These are phyloP conservation scores for Phaeosphaeria sp. DNA, from an alignment of 2,329 filamentous ascomycete species.

Conservation along the genomic window DNA sequence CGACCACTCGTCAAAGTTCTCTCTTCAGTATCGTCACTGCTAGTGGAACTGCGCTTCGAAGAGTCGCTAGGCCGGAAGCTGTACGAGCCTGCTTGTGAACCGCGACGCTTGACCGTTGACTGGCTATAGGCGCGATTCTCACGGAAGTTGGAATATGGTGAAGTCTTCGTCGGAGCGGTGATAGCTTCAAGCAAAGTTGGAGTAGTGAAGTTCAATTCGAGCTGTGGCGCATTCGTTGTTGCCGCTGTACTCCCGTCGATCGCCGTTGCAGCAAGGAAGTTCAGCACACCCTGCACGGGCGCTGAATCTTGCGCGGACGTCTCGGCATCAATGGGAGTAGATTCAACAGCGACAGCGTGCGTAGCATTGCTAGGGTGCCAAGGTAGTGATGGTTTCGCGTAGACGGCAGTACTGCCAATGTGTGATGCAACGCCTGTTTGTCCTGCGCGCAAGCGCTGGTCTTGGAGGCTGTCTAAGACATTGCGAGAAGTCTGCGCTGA, in stretches of 20 bases:
- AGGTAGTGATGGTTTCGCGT: conserved; percentile 26
- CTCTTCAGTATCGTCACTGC: conserved; percentile 27
- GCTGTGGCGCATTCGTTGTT: conserved; percentile 11
- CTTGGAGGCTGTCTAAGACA: conserved; percentile 40
- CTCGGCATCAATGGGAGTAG: conserved; percentile 17
- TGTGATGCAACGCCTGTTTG: conserved; percentile 23
- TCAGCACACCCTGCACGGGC: conserved; percentile 13
- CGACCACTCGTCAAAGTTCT: conserved; percentile 50
- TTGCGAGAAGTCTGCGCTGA: conserved; percentile 32
- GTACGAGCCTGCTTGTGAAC: conserved; percentile 47
- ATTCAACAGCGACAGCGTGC: conserved; percentile 13
- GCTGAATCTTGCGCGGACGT: conserved; percentile 12
- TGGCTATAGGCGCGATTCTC: conserved; percentile 21
- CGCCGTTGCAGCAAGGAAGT: conserved; percentile 15
- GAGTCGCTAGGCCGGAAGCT: conserved; percentile 46
- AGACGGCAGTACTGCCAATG: conserved; percentile 13
- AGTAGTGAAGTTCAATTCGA: conserved; percentile 34
- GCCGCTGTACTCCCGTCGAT: conserved; percentile 11
- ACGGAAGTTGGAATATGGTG: conserved; percentile 35
- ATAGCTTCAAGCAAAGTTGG: conserved; percentile 29
- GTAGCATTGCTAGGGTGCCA: conserved; percentile 25
- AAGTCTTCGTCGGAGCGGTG: conserved; percentile 19
- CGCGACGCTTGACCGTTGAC: conserved; percentile 26
- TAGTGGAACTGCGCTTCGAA: conserved; percentile 37
- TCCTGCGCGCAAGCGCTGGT: conserved; percentile 35